phyloP scores from a whole-genome alignment of 495 filamentous ascomycete genomes.

The Talaromyces liani region DNA sequence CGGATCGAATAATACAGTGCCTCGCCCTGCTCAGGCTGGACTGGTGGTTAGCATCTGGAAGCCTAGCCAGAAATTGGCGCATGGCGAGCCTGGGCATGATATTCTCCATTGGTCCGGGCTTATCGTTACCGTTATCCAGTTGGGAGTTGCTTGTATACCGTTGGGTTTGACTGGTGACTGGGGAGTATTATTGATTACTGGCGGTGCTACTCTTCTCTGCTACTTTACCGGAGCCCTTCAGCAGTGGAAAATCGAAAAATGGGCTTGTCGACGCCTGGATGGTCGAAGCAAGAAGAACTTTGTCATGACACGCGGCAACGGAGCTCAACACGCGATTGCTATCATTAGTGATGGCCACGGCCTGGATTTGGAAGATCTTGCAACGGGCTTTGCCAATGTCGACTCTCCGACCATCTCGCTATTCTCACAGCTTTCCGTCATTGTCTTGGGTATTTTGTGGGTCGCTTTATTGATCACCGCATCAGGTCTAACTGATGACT shows the following conservation, averaged over 20 bases:
- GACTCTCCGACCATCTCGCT: slow-evolving; percentile 12
- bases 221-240: slow-evolving; percentile 25
- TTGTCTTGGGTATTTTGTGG: slow-evolving; percentile 29
- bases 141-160: slow-evolving; percentile 40
- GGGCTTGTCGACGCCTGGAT: slow-evolving; percentile 26
- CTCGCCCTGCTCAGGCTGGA: slow-evolving; percentile 14
- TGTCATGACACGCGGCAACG: slow-evolving; percentile 37
- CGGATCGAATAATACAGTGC: background rate
- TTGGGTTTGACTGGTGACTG: slow-evolving; percentile 32
- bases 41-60: slow-evolving; percentile 15
- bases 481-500: slow-evolving; percentile 22
- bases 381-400: slow-evolving; percentile 16
- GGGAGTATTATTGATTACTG: slow-evolving; percentile 36
- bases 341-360: slow-evolving; percentile 26
- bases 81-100: slow-evolving; percentile 15
- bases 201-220: slow-evolving; percentile 28
- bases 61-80: slow-evolving; percentile 3
- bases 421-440: slow-evolving; percentile 11
- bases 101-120: slow-evolving; percentile 28
- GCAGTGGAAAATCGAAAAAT: slow-evolving; percentile 47
- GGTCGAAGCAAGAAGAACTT: slow-evolving; percentile 18
- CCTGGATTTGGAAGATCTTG: slow-evolving; percentile 42
- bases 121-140: slow-evolving; percentile 29
- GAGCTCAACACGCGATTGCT: slow-evolving; percentile 34
- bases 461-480: slow-evolving; percentile 30